A percentile compares a stretch with the other conserved stretches of the same genome.
Conservation (phyloP, 2,329 filamentous ascomycete genomes). For the Metarhizium rileyi region DNA sequence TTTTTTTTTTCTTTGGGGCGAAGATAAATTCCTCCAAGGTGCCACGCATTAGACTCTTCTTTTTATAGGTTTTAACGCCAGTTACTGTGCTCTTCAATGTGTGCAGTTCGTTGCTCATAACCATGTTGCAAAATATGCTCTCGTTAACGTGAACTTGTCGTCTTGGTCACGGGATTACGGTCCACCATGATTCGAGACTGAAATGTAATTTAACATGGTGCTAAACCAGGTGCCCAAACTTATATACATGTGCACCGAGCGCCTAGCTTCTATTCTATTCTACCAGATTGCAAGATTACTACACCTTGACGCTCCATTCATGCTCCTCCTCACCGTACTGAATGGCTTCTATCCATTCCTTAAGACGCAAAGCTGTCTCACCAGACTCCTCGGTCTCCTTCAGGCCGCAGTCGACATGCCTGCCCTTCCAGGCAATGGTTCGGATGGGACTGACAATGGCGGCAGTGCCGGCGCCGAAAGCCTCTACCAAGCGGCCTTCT, state of each 20-base stretch:
- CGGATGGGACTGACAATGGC: conserved; percentile 88
- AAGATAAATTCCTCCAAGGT: conserved; percentile 20
- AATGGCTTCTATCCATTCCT: conserved; percentile 91
- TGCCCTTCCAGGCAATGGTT: conserved; percentile 79
- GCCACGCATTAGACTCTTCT: conserved; percentile 21
- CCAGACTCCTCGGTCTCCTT: conserved; percentile 76
- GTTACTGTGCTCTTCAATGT: not conserved
- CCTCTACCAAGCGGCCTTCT: conserved; percentile 82
- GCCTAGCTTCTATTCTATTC: not conserved
- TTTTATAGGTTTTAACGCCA: not conserved
- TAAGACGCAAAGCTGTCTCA: conserved; percentile 75
- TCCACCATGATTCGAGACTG: not conserved
- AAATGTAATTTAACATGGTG: not conserved
- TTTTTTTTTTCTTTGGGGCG: conserved; percentile 12
- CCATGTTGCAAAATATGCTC: not conserved
- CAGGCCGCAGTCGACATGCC: conserved; percentile 74
- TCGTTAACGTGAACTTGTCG: not conserved
- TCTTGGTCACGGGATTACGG: not conserved
- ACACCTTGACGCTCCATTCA: conserved; percentile 66
- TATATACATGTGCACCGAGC: not conserved
- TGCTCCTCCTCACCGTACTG: conserved; percentile 93
- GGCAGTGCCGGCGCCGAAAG: conserved; percentile 88
- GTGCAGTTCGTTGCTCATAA: not conserved
- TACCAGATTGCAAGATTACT: conserved; percentile 4
- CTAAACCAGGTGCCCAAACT: not conserved